Evolutionary conservation across 345 rosid genomes (phyloP).

Genomic region (Gossypium herbaceum): DNA sequence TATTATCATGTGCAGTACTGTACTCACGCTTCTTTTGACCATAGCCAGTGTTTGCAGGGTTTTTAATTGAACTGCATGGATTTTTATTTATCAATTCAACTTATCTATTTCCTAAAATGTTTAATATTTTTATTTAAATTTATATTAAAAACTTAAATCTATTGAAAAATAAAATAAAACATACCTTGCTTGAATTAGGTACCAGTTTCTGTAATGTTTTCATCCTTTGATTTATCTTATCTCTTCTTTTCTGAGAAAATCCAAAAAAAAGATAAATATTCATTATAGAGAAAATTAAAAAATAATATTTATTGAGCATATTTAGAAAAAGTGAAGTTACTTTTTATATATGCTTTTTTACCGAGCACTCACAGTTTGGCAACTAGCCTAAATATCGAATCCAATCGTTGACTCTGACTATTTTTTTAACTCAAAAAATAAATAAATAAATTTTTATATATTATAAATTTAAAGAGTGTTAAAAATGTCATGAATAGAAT

Average conservation of each 20-base stretch:
- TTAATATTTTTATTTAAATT: too few relatives aligned
- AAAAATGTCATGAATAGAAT: too few relatives aligned
- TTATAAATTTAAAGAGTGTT: too few relatives aligned
- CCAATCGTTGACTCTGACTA: background rate
- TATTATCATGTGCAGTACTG: too few relatives aligned
- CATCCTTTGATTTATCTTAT: constrained; percentile 95
- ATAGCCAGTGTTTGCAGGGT: background rate
- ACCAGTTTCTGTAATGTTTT: constrained; percentile 95
- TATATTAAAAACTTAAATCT: background rate
- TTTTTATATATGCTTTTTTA: background rate
- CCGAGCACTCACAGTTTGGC: background rate
- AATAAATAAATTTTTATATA: too few relatives aligned
- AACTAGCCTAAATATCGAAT: background rate
- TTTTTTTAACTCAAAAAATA: too few relatives aligned
- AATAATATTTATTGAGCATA: background rate
- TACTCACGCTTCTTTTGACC: background rate
- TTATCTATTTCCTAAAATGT: background rate
- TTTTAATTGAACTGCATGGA: background rate
- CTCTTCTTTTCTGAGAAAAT: constrained; percentile 78
- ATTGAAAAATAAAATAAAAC: background rate
- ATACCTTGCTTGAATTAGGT: constrained; percentile 96
- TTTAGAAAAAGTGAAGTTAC: background rate
- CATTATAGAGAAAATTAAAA: background rate
- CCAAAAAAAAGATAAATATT: background rate
- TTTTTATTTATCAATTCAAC: background rate